These are phyloP conservation scores for Cymbidium sinense DNA, from an alignment of 106 monocot genomes.

Conservation along the genomic window DNA sequence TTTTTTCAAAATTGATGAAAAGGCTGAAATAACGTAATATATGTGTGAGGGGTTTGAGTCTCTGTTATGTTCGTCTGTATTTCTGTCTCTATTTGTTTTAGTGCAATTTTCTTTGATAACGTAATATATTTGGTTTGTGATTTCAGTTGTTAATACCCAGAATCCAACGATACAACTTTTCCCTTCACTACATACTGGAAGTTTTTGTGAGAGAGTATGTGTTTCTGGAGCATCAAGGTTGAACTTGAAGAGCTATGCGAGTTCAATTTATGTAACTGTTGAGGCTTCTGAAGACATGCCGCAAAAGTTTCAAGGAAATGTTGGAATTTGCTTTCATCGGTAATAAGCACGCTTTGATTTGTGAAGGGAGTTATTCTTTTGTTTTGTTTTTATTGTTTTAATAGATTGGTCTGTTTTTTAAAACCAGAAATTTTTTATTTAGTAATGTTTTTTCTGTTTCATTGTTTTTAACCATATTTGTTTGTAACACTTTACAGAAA, in stretches of 20 bases:
- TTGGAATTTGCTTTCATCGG: conserved; percentile 74
- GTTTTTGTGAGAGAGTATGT: conserved; percentile 54
- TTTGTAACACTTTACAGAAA: conserved; percentile 42
- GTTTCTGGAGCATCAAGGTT: conserved; percentile 56
- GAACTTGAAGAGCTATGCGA: conserved; percentile 58
- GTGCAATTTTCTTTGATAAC: background rate
- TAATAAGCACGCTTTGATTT: conserved; percentile 20
- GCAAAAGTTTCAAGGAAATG: conserved; percentile 44
- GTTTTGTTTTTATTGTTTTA: background rate
- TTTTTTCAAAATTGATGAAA: background rate
- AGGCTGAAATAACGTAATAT: background rate
- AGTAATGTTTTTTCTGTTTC: background rate
- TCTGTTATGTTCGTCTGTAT: background rate
- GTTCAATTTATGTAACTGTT: conserved; percentile 30
- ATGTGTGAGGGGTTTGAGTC: background rate
- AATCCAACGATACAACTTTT: conserved; percentile 35
- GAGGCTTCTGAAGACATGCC: conserved; percentile 52
- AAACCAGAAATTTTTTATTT: background rate
- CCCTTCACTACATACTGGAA: conserved; percentile 21
- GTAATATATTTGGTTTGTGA: conserved; percentile 5
- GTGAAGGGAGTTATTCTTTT: background rate
- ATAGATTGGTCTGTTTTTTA: background rate
- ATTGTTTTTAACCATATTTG: background rate
- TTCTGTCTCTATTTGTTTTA: background rate
- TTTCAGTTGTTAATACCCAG: conserved; percentile 56